Percentiles rank a stretch among this genome's conserved stretches.
Conservation (phyloP, 2,329 filamentous ascomycete genomes). For the Nannizziopsis barbatae region DNA sequence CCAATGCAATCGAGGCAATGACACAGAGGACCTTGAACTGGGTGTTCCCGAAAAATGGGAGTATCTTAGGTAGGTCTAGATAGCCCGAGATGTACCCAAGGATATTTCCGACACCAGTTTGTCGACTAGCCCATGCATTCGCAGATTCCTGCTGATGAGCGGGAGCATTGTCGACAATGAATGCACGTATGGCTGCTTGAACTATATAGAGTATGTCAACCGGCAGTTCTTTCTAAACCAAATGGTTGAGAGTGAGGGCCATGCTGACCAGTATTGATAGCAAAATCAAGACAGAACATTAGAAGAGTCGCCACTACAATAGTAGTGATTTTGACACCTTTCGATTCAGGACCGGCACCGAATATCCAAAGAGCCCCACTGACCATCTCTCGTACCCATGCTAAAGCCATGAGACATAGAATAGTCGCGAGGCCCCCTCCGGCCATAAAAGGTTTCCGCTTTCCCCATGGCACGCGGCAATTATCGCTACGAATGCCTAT, state of each 20-base stretch:
- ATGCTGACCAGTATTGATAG: constrained; percentile 72
- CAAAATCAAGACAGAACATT: constrained; percentile 85
- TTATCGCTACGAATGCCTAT: constrained; percentile 72
- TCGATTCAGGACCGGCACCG: constrained; percentile 55
- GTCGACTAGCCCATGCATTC: constrained; percentile 85
- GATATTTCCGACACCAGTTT: constrained; percentile 82
- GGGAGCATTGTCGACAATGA: constrained; percentile 86
- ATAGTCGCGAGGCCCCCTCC: constrained; percentile 58
- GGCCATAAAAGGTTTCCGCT: constrained; percentile 71
- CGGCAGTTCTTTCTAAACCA: background rate
- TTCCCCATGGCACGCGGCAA: constrained; percentile 62
- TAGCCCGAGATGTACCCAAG: constrained; percentile 82
- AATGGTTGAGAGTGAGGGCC: background rate
- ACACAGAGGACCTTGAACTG: constrained; percentile 91
- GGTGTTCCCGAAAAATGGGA: constrained; percentile 72
- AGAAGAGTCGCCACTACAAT: constrained; percentile 73
- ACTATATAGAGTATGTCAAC: constrained; percentile 39
- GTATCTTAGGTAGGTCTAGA: constrained; percentile 58
- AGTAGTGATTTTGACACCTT: constrained; percentile 52
- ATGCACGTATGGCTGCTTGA: constrained; percentile 81
- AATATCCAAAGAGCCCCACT: constrained; percentile 57
- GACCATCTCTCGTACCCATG: constrained; percentile 65
- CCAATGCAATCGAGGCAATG: constrained; percentile 66
- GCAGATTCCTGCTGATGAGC: constrained; percentile 87
- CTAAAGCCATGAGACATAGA: constrained; percentile 55